A percentile compares a stretch with the other conserved stretches of the same genome.
Conservation (phyloP, 2,329 filamentous ascomycete genomes). For the Ophiostoma sp. region DNA sequence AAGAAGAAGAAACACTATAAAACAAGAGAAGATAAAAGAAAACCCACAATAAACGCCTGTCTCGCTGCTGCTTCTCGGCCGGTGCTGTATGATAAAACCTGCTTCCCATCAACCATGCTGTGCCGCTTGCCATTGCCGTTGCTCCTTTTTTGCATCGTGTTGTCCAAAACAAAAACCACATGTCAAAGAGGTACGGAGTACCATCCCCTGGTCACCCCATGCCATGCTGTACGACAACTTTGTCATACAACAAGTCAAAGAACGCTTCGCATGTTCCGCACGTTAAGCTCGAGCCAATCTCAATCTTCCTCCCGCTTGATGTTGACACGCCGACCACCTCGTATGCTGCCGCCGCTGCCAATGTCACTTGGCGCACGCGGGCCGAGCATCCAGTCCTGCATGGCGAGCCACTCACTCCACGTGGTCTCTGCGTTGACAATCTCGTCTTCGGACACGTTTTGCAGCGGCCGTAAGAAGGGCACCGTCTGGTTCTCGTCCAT, state of each 20-base stretch:
- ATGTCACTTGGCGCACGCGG: constrained; percentile 63
- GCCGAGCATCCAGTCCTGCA: constrained; percentile 99
- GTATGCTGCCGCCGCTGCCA: constrained; percentile 23
- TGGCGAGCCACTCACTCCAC: constrained; percentile 94
- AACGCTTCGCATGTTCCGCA: background rate
- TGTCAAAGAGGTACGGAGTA: background rate
- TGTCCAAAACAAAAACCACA: background rate
- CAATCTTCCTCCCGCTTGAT: constrained; percentile 30
- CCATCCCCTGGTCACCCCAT: background rate
- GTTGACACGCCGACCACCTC: constrained; percentile 20
- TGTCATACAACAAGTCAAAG: background rate
- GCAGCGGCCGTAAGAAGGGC: constrained; percentile 83
- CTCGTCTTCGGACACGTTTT: constrained; percentile 73
- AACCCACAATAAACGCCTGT: constrained; percentile 9
- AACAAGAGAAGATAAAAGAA: background rate
- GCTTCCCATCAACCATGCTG: constrained; percentile 1
- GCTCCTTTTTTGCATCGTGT: background rate
- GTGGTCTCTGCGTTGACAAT: constrained; percentile 77
- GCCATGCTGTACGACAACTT: background rate
- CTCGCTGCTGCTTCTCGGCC: constrained; percentile 9
- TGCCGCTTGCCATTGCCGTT: too few species aligned
- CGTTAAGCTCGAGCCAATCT: background rate
- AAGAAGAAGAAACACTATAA: background rate
- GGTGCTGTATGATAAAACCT: constrained; percentile 2
- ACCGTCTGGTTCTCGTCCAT: constrained; percentile 79